These are phyloP conservation scores for Crassisporium funariophilum DNA, from an alignment of 768 basidiomycete species.

Conservation along the genomic window DNA sequence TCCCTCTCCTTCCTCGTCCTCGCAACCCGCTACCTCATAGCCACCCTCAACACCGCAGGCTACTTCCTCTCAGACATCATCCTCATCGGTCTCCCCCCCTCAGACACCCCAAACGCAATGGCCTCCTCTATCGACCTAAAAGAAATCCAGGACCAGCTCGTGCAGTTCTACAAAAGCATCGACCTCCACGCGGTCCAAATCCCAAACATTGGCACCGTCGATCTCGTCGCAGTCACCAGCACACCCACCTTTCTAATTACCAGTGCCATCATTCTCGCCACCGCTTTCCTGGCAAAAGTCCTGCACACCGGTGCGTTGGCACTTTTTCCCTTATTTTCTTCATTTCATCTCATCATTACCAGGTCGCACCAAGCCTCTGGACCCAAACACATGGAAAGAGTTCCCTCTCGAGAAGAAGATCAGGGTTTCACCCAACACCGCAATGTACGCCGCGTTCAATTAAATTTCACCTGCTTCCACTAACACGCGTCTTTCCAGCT, in stretches of 20 bases:
- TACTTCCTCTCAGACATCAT: conserved; percentile 62
- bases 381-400: conserved; percentile 76
- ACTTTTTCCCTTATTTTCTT: conserved; percentile 10
- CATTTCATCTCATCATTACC: conserved; percentile 15
- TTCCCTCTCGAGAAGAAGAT: conserved; percentile 84
- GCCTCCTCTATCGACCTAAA: conserved; percentile 4
- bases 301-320: conserved; percentile 41
- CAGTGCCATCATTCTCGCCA: conserved; percentile 48
- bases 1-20: conserved; percentile 51
- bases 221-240: conserved; percentile 38
- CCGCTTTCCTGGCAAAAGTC: conserved; percentile 57
- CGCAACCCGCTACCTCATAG: conserved; percentile 41
- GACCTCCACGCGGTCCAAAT: conserved; percentile 36
- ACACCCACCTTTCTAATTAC: conserved; percentile 56
- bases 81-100: conserved; percentile 57
- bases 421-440: conserved; percentile 91
- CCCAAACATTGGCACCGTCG: conserved; percentile 37
- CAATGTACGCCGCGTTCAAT: conserved; percentile 61
- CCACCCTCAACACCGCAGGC: conserved; percentile 51
- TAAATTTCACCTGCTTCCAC: conserved; percentile 7
- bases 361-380: conserved; percentile 69
- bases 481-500: conserved; percentile 47
- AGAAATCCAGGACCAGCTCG: conserved; percentile 17
- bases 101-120: conserved; percentile 15
- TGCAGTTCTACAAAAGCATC: conserved; percentile 13